Evolutionary conservation across 352 stramenopile genomes (phyloP).

Genomic region (Phytophthora quininea): DNA sequence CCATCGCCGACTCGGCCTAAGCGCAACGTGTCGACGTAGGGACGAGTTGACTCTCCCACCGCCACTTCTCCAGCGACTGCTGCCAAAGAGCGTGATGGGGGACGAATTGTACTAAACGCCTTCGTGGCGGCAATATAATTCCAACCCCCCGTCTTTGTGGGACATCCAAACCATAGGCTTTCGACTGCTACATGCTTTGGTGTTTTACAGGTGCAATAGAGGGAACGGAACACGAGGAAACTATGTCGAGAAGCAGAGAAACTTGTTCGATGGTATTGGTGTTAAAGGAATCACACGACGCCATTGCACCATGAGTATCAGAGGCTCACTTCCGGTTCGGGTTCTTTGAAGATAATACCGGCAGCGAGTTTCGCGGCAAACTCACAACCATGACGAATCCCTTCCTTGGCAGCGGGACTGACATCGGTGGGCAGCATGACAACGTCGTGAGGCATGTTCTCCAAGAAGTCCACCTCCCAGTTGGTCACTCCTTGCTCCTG

Average conservation of each 20-base stretch:
- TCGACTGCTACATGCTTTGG: neutral
- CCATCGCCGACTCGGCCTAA: conserved; percentile 94
- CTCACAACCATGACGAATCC: conserved; percentile 26
- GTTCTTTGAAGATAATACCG: conserved; percentile 7
- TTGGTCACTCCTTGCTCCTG: conserved; percentile 23
- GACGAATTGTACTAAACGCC: conserved; percentile 31
- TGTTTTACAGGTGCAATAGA: neutral
- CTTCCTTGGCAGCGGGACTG: conserved; percentile 22
- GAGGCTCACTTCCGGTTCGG: conserved; percentile 14
- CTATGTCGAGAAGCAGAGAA: too few species aligned
- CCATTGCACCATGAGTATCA: neutral
- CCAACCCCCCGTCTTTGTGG: conserved; percentile 38
- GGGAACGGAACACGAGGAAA: too few species aligned
- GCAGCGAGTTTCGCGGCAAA: conserved; percentile 26
- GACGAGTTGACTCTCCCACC: conserved; percentile 1
- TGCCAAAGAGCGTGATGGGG: conserved; percentile 27
- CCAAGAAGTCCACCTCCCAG: conserved; percentile 26
- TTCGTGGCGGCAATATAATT: conserved; percentile 39
- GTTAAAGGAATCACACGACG: too few species aligned
- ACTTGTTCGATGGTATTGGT: too few species aligned
- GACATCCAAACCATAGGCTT: conserved; percentile 16
- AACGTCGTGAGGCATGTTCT: conserved; percentile 33
- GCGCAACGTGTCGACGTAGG: conserved; percentile 14
- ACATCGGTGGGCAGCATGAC: conserved; percentile 32
- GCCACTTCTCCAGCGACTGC: conserved; percentile 18